A percentile compares a stretch with the other conserved stretches of the same genome.
These are phyloP conservation scores for Rhodotorula taiwanensis DNA, from an alignment of 768 basidiomycete species.

Conservation along the genomic window DNA sequence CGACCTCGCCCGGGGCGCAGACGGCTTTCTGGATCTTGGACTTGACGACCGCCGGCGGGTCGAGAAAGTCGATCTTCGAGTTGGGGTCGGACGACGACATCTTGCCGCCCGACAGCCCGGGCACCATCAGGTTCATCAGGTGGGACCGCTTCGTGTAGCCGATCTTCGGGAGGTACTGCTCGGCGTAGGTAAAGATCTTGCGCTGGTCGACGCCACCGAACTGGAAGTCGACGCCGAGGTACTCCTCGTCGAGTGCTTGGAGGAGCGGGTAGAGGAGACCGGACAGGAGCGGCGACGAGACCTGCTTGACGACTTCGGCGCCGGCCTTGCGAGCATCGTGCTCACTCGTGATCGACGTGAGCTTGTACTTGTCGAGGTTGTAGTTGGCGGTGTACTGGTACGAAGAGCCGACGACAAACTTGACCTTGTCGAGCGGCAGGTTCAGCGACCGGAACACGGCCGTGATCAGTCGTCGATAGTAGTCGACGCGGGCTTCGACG, in stretches of 20 bases:
- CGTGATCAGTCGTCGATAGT: constrained; percentile 75
- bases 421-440: constrained; percentile 76
- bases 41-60: constrained; percentile 70
- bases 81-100: constrained; percentile 98
- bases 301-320: constrained; percentile 97
- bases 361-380: constrained; percentile 85
- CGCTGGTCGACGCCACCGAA: constrained; percentile 96
- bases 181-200: constrained; percentile 97
- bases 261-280: constrained; percentile 92
- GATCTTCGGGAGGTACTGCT: constrained; percentile 84
- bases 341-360: constrained; percentile 84
- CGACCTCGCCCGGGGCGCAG: constrained; percentile 83
- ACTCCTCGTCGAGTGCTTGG: constrained; percentile 95
- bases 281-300: constrained; percentile 64
- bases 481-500: constrained; percentile 75
- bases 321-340: constrained; percentile 98
- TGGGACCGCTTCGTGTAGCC: constrained; percentile 93
- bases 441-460: constrained; percentile 81
- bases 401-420: constrained; percentile 79
- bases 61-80: constrained; percentile 96
- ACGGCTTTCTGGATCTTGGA: constrained; percentile 87
- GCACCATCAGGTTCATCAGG: constrained; percentile 95
- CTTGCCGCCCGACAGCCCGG: constrained; percentile 56
- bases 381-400: constrained; percentile 89
- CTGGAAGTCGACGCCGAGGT: constrained; percentile 91